Evolutionary conservation across 2,329 filamentous ascomycete species (phyloP).

Genomic region (Onygenales sp.): DNA sequence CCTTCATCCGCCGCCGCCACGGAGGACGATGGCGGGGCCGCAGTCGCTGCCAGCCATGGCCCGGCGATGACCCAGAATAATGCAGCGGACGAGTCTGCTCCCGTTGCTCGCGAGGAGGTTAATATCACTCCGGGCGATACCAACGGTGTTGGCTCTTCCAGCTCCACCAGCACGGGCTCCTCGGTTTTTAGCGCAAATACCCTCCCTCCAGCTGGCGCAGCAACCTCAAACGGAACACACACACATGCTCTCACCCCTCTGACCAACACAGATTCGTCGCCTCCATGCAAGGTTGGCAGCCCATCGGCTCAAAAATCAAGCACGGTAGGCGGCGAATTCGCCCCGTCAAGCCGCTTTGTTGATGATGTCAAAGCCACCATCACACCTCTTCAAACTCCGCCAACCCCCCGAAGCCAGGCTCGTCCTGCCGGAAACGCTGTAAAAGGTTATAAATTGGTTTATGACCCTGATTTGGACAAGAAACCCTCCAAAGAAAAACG

Average conservation of each 20-base stretch:
- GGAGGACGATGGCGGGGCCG: constrained; percentile 5
- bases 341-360: constrained; percentile 20
- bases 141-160: constrained; percentile 62
- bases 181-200: constrained; percentile 58
- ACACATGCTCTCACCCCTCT: constrained; percentile 52
- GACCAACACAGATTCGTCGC: constrained; percentile 57
- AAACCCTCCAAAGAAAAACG: constrained; percentile 47
- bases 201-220: constrained; percentile 43
- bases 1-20: constrained; percentile 7
- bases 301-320: constrained; percentile 37
- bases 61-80: neutral
- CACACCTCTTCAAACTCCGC: constrained; percentile 34
- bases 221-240: constrained; percentile 43
- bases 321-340: constrained; percentile 22
- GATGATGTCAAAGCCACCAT: constrained; percentile 23
- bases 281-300: constrained; percentile 47
- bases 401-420: constrained; percentile 40
- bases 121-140: constrained; percentile 23
- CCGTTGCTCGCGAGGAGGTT: constrained; percentile 4
- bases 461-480: constrained; percentile 55
- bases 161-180: constrained; percentile 61
- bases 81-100: neutral
- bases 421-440: constrained; percentile 42
- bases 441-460: constrained; percentile 50
- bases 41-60: neutral